Evolutionary conservation across 202 grass and related monocot genomes (phyloP).

Genomic region (Panicum virgatum): DNA sequence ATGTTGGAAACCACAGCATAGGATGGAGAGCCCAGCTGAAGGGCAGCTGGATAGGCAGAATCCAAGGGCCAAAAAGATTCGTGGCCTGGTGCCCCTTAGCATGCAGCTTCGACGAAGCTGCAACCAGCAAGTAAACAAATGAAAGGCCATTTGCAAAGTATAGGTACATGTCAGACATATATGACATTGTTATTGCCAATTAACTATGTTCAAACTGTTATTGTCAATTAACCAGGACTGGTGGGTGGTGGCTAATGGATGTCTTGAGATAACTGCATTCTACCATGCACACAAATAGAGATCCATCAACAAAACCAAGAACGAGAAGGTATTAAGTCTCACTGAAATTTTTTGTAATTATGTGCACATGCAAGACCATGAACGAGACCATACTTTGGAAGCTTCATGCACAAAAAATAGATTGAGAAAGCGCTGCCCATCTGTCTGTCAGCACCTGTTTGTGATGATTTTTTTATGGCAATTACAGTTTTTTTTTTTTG

Average conservation of each 20-base stretch:
- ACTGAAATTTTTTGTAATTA: not conserved
- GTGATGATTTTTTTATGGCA: constrained; percentile 6
- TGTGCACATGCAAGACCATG: not conserved
- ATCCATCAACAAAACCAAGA: not conserved
- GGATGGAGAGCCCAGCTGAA: constrained; percentile 27
- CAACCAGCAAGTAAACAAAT: constrained; percentile 35
- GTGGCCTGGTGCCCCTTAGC: not conserved
- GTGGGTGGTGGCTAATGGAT: not conserved
- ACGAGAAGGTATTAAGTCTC: constrained; percentile 3
- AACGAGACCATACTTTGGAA: not conserved
- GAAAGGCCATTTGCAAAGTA: not conserved
- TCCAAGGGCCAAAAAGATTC: constrained; percentile 33
- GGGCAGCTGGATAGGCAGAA: constrained; percentile 25
- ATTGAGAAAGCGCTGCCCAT: not conserved
- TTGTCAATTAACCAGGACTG: constrained; percentile 12
- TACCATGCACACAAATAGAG: not conserved
- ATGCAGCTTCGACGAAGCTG: constrained; percentile 13
- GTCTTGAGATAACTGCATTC: not conserved
- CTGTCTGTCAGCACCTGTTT: constrained; percentile 10
- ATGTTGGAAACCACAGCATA: constrained; percentile 22
- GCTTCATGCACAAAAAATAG: not conserved
- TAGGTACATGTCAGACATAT: constrained; percentile 17
- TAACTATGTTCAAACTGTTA: not conserved
- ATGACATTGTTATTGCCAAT: not conserved
- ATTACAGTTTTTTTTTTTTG: not conserved